Evolutionary conservation across 169 alveolate genomes (phyloP), one percentile per base, ranked within the genome.

Genomic region (Eimeria zaria): DNA sequence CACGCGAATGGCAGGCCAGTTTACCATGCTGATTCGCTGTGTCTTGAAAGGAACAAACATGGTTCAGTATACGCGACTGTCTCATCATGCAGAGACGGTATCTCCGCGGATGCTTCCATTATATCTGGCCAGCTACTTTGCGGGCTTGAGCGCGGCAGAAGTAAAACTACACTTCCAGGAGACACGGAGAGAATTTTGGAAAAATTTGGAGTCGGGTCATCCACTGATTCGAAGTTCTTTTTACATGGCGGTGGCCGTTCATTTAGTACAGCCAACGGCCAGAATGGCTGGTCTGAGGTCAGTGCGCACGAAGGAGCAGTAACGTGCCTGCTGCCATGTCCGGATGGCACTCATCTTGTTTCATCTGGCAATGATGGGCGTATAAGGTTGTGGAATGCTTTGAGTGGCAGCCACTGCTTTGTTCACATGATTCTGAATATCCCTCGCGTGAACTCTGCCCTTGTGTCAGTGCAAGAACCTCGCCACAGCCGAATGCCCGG

Each of bases 271-370:
- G 20, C 20, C 53, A 44, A 46, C 30, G 8, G 67, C 69, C 67
- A 27, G 27, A 46, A 8, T 14, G 67, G 11, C 30, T 64, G 46
- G n/a, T 64, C 51, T 12, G 69, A 87, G 30, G 46, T 39, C 41
- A 39, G 81, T 78, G 98, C 97, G 48, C 98, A 97, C 69, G 98
- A 97, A 12, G 96, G 97, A n/a, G 97, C 97, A 46, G 97, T 97
- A 27, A 85, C 92, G 41, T 89, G 83, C 55, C 87, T 96, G 46
- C 48, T 71, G 39, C 95, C 89, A 58, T 36, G 92, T 41, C 84
- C 95, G 14, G 97, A 96, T 64, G 98, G 98, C 14, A 30, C 91
- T 27, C 85, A 48, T 60, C 60, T 97, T 55, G 46, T 97, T 14
- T 96, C 97, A 27, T 95, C 97, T 2, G 97, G 97, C 41, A 67